phyloP scores from a whole-genome alignment of 179 eudicot species.

The Gypsophila paniculata region DNA sequence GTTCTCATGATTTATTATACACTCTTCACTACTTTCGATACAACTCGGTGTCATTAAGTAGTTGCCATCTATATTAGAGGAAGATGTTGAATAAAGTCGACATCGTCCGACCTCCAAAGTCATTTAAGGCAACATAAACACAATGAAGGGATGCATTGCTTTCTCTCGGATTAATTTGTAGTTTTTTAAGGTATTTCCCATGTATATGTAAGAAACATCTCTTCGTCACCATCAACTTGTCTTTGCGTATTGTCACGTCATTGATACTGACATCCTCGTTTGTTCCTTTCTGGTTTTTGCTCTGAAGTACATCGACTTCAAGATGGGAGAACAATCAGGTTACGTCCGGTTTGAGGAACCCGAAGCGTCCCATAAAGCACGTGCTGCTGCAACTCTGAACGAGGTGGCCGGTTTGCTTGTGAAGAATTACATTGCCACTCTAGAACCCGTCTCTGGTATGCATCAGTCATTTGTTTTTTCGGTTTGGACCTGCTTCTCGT shows the following conservation, averaged over 20 bases:
- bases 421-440: constrained; percentile 66
- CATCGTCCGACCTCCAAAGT: no score
- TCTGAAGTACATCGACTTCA: constrained; percentile 73
- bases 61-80: no score
- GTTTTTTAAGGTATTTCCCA: no score
- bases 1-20: no score
- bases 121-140: no score
- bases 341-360: constrained; percentile 85
- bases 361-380: constrained; percentile 71
- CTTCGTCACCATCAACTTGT: not conserved
- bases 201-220: no score
- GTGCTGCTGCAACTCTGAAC: constrained; percentile 83
- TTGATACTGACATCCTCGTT: not conserved
- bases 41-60: no score
- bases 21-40: no score
- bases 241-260: not conserved
- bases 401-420: constrained; percentile 79
- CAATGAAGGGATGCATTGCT: no score
- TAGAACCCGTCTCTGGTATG: constrained; percentile 87
- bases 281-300: constrained; percentile 1
- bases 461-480: not conserved
- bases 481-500: not conserved
- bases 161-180: no score
- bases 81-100: no score
- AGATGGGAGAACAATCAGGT: constrained; percentile 69